Evolutionary conservation across 192 early-diverging fungal species (phyloP).

Genomic region (Kickxella alabastrina): DNA sequence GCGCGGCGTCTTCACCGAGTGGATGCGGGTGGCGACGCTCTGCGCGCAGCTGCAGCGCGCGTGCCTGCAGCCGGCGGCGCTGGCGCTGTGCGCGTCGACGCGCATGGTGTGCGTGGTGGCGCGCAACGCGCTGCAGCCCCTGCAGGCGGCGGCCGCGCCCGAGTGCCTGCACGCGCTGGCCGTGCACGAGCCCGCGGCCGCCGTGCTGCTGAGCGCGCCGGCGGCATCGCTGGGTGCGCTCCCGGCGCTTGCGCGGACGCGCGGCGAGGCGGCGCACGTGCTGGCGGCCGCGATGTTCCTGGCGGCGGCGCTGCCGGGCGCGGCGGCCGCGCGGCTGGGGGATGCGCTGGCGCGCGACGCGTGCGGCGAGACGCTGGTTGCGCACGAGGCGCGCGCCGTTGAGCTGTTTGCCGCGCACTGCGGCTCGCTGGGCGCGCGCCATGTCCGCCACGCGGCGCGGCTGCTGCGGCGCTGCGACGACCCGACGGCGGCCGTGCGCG

Average conservation of each 20-base stretch:
- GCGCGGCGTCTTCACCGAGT: slow-evolving; percentile 38
- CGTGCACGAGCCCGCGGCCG: slow-evolving; percentile 16
- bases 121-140: slow-evolving; percentile 10
- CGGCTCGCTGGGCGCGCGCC: slow-evolving; percentile 5
- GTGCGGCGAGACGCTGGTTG: slow-evolving; percentile 37
- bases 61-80: slow-evolving; percentile 24
- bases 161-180: slow-evolving; percentile 39
- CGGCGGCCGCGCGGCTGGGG: slow-evolving; percentile 9
- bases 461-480: slow-evolving; percentile 21
- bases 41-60: slow-evolving; percentile 43
- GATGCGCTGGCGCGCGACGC: slow-evolving; percentile 34
- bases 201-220: slow-evolving; percentile 33
- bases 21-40: slow-evolving; percentile 50
- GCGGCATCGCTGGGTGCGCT: slow-evolving; percentile 8
- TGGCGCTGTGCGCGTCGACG: slow-evolving; percentile 27
- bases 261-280: slow-evolving; percentile 16
- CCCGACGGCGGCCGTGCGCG: slow-evolving; percentile 18
- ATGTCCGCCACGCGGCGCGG: slow-evolving; percentile 12
- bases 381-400: slow-evolving; percentile 26
- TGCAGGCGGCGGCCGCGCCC: slow-evolving; percentile 25
- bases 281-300: slow-evolving; percentile 28
- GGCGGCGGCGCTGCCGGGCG: slow-evolving; percentile 6
- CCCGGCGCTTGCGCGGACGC: slow-evolving; percentile 24
- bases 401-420: slow-evolving; percentile 43
- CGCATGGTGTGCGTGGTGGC: slow-evolving; percentile 30